A percentile compares a stretch with the other conserved stretches of the same genome.
Conservation (phyloP, 352 stramenopile genomes). For the Globisporangium viniferum region DNA sequence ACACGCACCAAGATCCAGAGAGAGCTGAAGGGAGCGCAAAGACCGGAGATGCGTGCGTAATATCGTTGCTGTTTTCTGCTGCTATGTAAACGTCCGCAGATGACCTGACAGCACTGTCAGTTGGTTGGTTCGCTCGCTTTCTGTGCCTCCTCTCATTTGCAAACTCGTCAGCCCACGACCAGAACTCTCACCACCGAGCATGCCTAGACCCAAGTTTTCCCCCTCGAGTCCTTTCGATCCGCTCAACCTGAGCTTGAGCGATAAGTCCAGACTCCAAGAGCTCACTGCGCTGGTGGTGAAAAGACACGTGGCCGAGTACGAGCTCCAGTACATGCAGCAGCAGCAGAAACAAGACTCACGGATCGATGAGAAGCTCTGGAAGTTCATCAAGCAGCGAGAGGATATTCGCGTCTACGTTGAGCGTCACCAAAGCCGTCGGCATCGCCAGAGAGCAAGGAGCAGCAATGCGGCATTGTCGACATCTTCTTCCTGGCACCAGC, state of each 20-base stretch:
- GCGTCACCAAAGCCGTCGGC: background rate
- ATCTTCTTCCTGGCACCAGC: background rate
- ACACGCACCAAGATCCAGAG: background rate
- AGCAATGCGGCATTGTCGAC: background rate
- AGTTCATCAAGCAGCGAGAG: slow-evolving; percentile 1
- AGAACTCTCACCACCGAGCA: background rate
- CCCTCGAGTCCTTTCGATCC: background rate
- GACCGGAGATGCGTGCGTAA: background rate
- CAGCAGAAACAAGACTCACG: slow-evolving; percentile 10
- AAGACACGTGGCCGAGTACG: slow-evolving; percentile 3
- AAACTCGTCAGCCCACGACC: background rate
- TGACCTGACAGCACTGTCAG: background rate
- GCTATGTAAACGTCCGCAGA: background rate
- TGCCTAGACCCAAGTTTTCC: background rate
- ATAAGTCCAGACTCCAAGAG: background rate
- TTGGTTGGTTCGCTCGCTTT: too few species aligned
- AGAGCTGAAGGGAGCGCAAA: too few species aligned
- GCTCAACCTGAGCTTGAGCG: background rate
- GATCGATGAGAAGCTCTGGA: background rate
- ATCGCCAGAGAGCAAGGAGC: background rate
- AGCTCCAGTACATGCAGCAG: slow-evolving; percentile 1
- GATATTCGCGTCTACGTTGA: slow-evolving; percentile 17
- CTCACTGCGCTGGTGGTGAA: background rate
- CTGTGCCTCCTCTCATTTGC: background rate
- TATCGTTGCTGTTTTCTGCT: background rate